Evolutionary conservation across 1,284 basidiomycete species (phyloP), one percentile per base, ranked within the genome.

Genomic region (Mycena citricolor): DNA sequence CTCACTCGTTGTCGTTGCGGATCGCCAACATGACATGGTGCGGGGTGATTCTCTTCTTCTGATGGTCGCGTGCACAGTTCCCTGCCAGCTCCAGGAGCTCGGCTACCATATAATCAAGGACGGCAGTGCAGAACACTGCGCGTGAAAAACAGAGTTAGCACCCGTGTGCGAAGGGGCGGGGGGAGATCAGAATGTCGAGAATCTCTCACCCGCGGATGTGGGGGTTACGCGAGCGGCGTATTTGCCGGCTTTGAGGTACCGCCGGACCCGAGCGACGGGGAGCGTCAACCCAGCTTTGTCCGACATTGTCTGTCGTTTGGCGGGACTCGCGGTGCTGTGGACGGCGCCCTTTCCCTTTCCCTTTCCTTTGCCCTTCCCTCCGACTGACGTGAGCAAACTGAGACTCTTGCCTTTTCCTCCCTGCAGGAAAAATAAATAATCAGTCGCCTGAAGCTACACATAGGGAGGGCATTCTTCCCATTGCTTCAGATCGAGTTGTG

Each of bases 61-160:
- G 83, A 70, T 86, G 82, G 58, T 86, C 81, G 51, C 80, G 73
- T 21, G 78, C 77, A 35, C 86, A 89, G 70, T 90, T 90, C 46
- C 90, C 90, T 39, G 90, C 89, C 42, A 93, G 74, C 70, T 94
- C 90, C 49, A 92, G 80, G 58, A 94, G 86, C 68, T 94, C 91
- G 38, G 90, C 91, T 20, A 85, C 79, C 38, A 94, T 77, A 67
- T 93, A 90, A 62, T 90, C 88, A 13, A 90, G 73, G 29, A 90
- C 86, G 39, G 86, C 88, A 43, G 90, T 87, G 51, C 92, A 80
- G 70, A 92, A 94, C 51, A 93, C 91, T 84, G 61, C 11, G n/a
- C 16, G 29, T n/a, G 29, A 32, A n/a, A 37, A 35, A 24, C 22
- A 19, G 4, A n/a, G n/a, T n/a, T n/a, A n/a, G n/a, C n/a, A n/a